Conservation (phyloP, 257 asterid species). For the Eucommia ulmoides region DNA sequence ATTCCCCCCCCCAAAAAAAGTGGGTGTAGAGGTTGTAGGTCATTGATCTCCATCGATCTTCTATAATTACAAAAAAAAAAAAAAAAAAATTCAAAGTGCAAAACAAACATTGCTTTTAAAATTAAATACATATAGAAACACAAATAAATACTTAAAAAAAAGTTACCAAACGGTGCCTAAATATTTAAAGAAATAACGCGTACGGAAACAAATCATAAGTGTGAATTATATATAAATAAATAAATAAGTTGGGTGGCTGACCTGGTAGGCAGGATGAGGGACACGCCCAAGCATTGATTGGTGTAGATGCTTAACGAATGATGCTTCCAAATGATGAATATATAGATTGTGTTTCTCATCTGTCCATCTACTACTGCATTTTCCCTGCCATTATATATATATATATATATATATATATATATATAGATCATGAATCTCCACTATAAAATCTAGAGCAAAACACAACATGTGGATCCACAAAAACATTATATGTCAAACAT, state of each 20-base stretch:
- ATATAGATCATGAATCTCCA: no score
- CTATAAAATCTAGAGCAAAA: no score
- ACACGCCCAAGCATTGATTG: neutral
- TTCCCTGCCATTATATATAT: neutral
- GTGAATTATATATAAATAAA: neutral
- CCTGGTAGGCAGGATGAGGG: neutral
- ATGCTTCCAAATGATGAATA: neutral
- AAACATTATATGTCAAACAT: no score
- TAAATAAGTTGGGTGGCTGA: neutral
- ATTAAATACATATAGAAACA: slow-evolving; percentile 5
- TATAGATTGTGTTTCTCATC: neutral
- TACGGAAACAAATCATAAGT: neutral
- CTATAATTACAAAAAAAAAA: no score
- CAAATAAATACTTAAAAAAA: slow-evolving; percentile 12
- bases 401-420: no score
- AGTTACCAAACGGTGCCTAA: neutral
- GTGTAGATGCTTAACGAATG: neutral
- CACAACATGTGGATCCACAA: no score
- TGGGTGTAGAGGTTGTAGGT: no score
- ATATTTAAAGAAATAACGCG: neutral
- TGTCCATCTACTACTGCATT: neutral
- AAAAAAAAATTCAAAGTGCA: no score
- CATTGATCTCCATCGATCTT: no score
- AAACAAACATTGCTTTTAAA: neutral
- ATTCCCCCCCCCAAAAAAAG: no score